A percentile compares a stretch with the other conserved stretches of the same genome.
Evolutionary conservation across 2,329 filamentous ascomycete species (phyloP).

Genomic region (Penicillium sp.): DNA sequence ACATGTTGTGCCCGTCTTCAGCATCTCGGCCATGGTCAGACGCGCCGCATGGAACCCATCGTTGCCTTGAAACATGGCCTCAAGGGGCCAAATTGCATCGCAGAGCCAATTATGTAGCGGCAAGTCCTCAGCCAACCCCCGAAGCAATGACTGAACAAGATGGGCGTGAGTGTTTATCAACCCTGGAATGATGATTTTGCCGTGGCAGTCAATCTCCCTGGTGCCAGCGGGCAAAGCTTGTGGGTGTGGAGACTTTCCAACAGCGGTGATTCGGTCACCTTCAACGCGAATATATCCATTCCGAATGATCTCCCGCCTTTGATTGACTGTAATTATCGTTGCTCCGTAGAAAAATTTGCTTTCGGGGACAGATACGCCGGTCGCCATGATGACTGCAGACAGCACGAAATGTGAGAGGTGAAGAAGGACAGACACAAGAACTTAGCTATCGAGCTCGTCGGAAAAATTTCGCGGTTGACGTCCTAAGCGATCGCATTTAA

Average conservation of each 20-base stretch:
- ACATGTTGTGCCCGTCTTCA: slow-evolving; percentile 39
- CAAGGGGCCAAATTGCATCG: slow-evolving; percentile 37
- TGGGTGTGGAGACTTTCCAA: slow-evolving; percentile 8
- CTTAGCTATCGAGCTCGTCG: background rate
- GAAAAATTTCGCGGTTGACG: background rate
- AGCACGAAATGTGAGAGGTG: too few species aligned
- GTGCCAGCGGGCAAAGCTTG: slow-evolving; percentile 2
- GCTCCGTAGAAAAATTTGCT: slow-evolving; percentile 17
- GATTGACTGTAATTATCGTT: slow-evolving; percentile 20
- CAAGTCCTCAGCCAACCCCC: slow-evolving; percentile 31
- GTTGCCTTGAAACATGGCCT: slow-evolving; percentile 33
- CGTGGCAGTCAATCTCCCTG: slow-evolving; percentile 25
- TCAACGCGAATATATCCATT: slow-evolving; percentile 16
- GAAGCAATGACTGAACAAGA: slow-evolving; percentile 34
- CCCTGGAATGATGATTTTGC: slow-evolving; percentile 36
- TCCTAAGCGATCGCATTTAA: background rate
- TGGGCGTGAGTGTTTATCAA: slow-evolving; percentile 39
- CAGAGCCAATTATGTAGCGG: slow-evolving; percentile 30
- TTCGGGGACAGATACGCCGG: background rate
- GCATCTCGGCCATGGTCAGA: slow-evolving; percentile 38
- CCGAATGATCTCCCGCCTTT: slow-evolving; percentile 12
- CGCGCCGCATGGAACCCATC: slow-evolving; percentile 34
- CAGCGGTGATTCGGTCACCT: slow-evolving; percentile 5
- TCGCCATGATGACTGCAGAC: background rate
- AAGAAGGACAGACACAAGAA: background rate